Evolutionary conservation across 2,329 filamentous ascomycete genomes (phyloP), one percentile per base, ranked within the genome.

Genomic region (Mariannaea sp.): DNA sequence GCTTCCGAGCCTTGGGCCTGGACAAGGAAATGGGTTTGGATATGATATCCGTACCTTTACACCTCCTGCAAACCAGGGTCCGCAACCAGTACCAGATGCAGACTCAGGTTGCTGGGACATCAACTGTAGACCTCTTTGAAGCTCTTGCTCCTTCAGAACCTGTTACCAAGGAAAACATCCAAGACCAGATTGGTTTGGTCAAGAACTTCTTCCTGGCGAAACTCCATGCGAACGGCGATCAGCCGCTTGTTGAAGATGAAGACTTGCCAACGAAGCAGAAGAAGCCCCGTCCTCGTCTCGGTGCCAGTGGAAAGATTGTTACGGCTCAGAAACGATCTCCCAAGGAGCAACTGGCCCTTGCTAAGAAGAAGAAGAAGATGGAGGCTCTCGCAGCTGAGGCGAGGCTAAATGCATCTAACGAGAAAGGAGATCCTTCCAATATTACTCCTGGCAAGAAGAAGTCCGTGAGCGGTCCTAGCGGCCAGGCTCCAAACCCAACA

Each of bases 221-320:
- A 73, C 77, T 99, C 53, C 89, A 91, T 65, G 88, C 90, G 50
- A 94, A 92, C 70, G 83, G 84, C 69, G 73, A 93, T 66, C 84
- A 92, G 70, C 86, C 91, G 36, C 80, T 99, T 60, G 78, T 96
- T 46, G 94, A 99, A 76, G 94, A 99, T 73, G 90, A 97, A 68
- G 93, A 99, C 63, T 77, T 99, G 19, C 94, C 95, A 13, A 84
- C 87, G 49, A 99, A 99, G 74, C 94, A 99, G 74, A 82, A 91
- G 77, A 88, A 76, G 75, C 90, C 76, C 19, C 79, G 82, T n/a
- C 82, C 84, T n/a, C 78, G 82, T 26, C 79, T 84, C 19, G 81
- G 82, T 27, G 82, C 84, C 16, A 92, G 87, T 16, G 90, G 90
- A 67, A 96, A 95, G 78, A 96, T 96, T 61, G 88, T 88, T 9